Base-by-base conservation (phyloP, 2,329 filamentous ascomycete genomes). In the Aspergillus sp. region DNA sequence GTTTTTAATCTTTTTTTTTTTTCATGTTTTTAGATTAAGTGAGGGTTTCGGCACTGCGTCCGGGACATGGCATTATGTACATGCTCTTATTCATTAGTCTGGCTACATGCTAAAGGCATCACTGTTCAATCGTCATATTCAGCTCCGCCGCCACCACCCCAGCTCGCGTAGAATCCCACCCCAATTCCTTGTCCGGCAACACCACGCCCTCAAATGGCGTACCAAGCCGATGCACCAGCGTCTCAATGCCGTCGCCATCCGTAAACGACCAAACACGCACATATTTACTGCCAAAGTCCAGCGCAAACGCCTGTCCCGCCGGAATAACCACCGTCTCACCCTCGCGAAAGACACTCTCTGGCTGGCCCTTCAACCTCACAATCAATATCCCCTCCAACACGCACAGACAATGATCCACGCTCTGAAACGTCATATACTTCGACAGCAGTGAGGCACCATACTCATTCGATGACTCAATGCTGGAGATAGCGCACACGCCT, bases 401-500 rank as follows among this genome's bases (percentile, higher is more conserved):
- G 49, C 70, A 74, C 44, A 83, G 70, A 48, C 78, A 81, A 61
- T 83, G 81, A 56, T 82, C 80, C 1, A 79, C 77, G 0, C 63
- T 63, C 0, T 63, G 49, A 55, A 83, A 83, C 0, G 66, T 71
- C 26, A 82, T 51, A 51, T 64, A 72, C 20, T 64, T 61, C 0
- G 60, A 60, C 3, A 79, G 69, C 1, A 73, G 52, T 4, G 71
- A 69, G 9, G 58, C 52, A 1, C 60, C 60, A 51, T 78, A 77
- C 0, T 67, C 54, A n/a, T 60, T 61, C 4, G 63, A 66, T 0
- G 65, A 49, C 63, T 83, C 79, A 30, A 84, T 75, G 49, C 76
- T 78, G 1, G 76, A 79, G 51, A 84, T 82, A 9, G 78, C 72
- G 50, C 82, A 83, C 44, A 73, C 76, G 0, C 75, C 77, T 22